phyloP scores from a whole-genome alignment of 2,329 filamentous ascomycete genomes.

The Ascochyta viciae-villosae region DNA sequence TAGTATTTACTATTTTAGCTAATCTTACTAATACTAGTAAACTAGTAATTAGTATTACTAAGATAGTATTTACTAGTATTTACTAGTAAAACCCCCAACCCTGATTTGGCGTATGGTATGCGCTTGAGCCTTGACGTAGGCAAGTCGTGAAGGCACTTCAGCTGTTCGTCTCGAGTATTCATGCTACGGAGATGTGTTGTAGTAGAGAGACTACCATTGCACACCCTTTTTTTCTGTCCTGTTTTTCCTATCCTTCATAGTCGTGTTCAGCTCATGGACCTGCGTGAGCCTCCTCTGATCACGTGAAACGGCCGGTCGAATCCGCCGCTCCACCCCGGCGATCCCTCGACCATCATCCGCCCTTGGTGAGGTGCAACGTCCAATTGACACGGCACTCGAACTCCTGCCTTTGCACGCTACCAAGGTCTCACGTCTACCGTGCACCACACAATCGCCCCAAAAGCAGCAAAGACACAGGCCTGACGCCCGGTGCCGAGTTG shows the following conservation, averaged over 20 bases:
- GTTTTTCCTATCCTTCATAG: too few species aligned
- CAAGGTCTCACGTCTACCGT: neutral
- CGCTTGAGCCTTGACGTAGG: neutral
- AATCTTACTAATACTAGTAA: too few species aligned
- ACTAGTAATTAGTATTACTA: too few species aligned
- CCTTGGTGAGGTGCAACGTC: neutral
- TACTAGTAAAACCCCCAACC: too few species aligned
- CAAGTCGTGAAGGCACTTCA: neutral
- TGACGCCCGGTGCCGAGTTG: conserved; percentile 10
- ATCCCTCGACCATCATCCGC: neutral
- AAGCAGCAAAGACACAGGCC: neutral
- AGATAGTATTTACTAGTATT: too few species aligned
- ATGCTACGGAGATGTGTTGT: neutral
- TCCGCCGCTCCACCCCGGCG: neutral
- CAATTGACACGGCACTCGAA: neutral
- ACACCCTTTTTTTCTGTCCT: too few species aligned
- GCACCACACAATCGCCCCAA: neutral
- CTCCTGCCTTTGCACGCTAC: neutral
- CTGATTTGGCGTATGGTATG: neutral
- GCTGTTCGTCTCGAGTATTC: neutral
- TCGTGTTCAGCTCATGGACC: too few species aligned
- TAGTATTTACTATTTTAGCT: too few species aligned
- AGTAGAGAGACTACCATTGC: neutral
- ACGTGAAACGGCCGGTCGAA: neutral
- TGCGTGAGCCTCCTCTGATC: too few species aligned